Base-by-base conservation (phyloP, 192 early-diverging fungal species). In the Rhizoclosmatium sp. region DNA sequence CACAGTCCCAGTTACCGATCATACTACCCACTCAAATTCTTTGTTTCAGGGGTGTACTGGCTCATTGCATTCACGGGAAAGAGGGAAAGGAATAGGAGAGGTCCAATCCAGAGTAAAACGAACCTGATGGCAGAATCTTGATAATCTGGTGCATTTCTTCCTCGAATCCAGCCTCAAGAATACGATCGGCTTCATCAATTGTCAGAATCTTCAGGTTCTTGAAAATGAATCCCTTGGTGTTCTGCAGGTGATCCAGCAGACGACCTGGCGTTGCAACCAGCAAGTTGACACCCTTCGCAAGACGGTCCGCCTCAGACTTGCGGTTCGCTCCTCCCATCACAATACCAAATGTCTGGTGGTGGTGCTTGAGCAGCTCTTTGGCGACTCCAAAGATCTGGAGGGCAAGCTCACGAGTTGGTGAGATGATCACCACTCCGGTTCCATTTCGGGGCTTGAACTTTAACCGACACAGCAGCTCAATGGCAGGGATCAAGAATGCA, bases 321-420 rank as follows among this genome's bases (percentile, higher is more conserved):
- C 97, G 90, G 84, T 98, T 98, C 14, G 97, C 97, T 47, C 98
- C 98, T 62, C 98, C 98, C 90, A 99, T 99, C 47, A 99, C 94
- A 79, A 99, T 95, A 62, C 98, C 98, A 82, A 96, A 99, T 9
- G 98, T 99, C 81, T 99, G 95, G 66, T 94, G 91, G 82, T 99
- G 98, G 87, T 94, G 92, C 83, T 94, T 93, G 78, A 96, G 82
- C 65, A 99, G 88, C 49, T 99, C 96, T 71, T 97, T 96, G 31
- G 95, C 96, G 31, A 99, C 98, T 12, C 98, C 97, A 88, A 97
- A 96, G 80, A 99, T 98, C 84, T 99, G 98, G 71, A 99, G 88
- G 42, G 98, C 98, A 72, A 99, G 90, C 87, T 99, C 98, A 78
- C 98, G 93, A 60, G 98, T 99, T 46, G 98, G 98, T 4, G 98